These are phyloP conservation scores for Amanita thiersii DNA, from an alignment of 768 basidiomycete genomes.

Conservation along the genomic window DNA sequence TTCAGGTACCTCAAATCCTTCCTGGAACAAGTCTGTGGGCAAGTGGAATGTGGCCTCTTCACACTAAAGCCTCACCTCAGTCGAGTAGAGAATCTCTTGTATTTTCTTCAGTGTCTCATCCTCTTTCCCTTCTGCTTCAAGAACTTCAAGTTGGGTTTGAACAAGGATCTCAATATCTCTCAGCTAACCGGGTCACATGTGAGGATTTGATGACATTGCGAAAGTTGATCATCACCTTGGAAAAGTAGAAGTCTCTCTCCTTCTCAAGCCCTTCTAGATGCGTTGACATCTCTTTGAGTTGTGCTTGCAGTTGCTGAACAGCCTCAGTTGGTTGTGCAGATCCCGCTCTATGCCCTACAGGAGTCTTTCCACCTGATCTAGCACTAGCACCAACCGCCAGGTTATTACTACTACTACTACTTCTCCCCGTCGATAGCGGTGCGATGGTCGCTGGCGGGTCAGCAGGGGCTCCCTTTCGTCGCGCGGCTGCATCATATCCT, in stretches of 20 bases:
- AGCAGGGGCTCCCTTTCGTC: slow-evolving; percentile 70
- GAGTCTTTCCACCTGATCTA: slow-evolving; percentile 65
- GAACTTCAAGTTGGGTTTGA: slow-evolving; percentile 64
- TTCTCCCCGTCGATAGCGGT: slow-evolving; percentile 42
- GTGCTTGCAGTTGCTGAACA: slow-evolving; percentile 58
- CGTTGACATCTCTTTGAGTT: slow-evolving; percentile 73
- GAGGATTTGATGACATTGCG: background rate
- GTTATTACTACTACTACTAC: slow-evolving; percentile 20
- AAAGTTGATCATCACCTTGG: slow-evolving; percentile 55
- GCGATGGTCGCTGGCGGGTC: slow-evolving; percentile 77
- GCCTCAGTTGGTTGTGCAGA: slow-evolving; percentile 63
- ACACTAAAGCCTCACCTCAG: slow-evolving; percentile 56
- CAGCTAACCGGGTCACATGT: slow-evolving; percentile 40
- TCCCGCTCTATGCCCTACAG: slow-evolving; percentile 56
- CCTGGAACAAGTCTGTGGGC: slow-evolving; percentile 35
- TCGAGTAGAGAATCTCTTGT: slow-evolving; percentile 90
- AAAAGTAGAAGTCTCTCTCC: slow-evolving; percentile 98
- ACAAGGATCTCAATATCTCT: slow-evolving; percentile 95
- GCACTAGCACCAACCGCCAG: slow-evolving; percentile 16
- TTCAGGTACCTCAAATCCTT: slow-evolving; percentile 90
- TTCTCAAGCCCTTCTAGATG: slow-evolving; percentile 92
- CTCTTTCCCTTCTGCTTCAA: slow-evolving; percentile 48
- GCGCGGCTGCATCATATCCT: slow-evolving; percentile 76
- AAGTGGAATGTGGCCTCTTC: slow-evolving; percentile 4
- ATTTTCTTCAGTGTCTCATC: slow-evolving; percentile 66